Base-by-base conservation (phyloP, 2,329 filamentous ascomycete species). In the Aureobasidium sp. region DNA sequence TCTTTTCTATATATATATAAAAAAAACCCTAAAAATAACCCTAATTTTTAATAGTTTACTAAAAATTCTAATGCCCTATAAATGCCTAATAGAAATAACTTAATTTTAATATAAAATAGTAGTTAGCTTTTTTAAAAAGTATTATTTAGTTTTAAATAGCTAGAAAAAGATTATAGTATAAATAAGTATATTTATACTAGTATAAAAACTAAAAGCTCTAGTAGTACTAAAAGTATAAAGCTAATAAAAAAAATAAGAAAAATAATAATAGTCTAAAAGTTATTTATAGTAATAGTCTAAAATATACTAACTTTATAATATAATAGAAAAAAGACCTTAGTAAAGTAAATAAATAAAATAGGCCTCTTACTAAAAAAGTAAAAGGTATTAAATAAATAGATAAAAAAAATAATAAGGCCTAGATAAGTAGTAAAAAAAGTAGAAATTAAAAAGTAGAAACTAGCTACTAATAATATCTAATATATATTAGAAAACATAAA, bases 131-230 rank as follows among this genome's bases (percentile, higher is more conserved):
- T 25, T 25, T 25, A 25, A 25, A 25, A 25, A 25, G 22, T 25
- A 25, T 25, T 25, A 25, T 25, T 25, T 25, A 25, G 22, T 25
- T 25, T 25, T 25, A 25, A 25, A 25, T 25, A 77, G 78, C 79
- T 80, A 83, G 44, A 87, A 75, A 75, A 86, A 87, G 65, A 88
- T 87, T 76, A 88, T 82, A 27, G 84, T 63, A 17, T 87, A 76
- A 0, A 85, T 85, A 2, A 83, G 68, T 4, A 86, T 66, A 65
- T 88, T 89, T 8, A 88, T 73, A 0, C 74, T 83, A 27, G 77
- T 79, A 63, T 87, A 87, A 69, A 87, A 85, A 3, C 82, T 79
- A 66, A 87, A 87, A 1, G 83, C 81, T 7, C 81, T 81, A 2
- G 78, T 77, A 0, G 80, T 74, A 8, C 74, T 79, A 71, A 84